A percentile compares a stretch with the other conserved stretches of the same genome.
Conservation (phyloP, 169 alveolate species). For the Theileria luwenshuni region DNA sequence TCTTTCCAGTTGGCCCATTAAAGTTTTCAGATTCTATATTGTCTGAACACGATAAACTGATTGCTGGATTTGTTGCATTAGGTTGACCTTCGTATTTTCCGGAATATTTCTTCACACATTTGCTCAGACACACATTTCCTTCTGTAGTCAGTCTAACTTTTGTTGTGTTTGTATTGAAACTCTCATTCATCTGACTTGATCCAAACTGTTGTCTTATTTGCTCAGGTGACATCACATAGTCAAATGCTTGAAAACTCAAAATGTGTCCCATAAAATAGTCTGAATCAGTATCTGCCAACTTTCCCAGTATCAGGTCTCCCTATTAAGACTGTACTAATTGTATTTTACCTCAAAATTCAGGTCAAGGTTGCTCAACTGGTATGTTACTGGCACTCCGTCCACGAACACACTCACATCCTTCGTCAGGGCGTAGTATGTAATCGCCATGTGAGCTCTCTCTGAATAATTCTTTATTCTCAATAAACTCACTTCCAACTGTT, state of each 20-base stretch:
- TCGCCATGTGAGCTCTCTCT: slow-evolving; percentile 53
- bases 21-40: slow-evolving; percentile 59
- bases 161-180: slow-evolving; percentile 42
- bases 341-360: slow-evolving; percentile 62
- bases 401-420: slow-evolving; percentile 65
- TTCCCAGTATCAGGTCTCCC: slow-evolving; percentile 68
- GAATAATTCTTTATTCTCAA: slow-evolving; percentile 28
- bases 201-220: slow-evolving; percentile 66
- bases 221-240: slow-evolving; percentile 75
- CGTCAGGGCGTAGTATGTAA: slow-evolving; percentile 57
- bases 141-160: slow-evolving; percentile 57
- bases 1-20: slow-evolving; percentile 75
- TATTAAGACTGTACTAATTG: not conserved
- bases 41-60: slow-evolving; percentile 52
- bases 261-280: slow-evolving; percentile 78
- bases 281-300: slow-evolving; percentile 66
- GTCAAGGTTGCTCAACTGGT: slow-evolving; percentile 58
- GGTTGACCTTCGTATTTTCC: slow-evolving; percentile 21
- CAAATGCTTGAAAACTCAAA: slow-evolving; percentile 64
- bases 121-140: slow-evolving; percentile 65
- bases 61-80: slow-evolving; percentile 63
- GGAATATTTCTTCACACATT: slow-evolving; percentile 48
- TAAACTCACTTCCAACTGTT: slow-evolving; percentile 64
- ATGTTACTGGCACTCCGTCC: slow-evolving; percentile 64
- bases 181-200: slow-evolving; percentile 22